Percentiles rank a stretch among this genome's conserved stretches.
phyloP scores from a whole-genome alignment of 148 eudicot species.

The Dianthus caryophyllus region DNA sequence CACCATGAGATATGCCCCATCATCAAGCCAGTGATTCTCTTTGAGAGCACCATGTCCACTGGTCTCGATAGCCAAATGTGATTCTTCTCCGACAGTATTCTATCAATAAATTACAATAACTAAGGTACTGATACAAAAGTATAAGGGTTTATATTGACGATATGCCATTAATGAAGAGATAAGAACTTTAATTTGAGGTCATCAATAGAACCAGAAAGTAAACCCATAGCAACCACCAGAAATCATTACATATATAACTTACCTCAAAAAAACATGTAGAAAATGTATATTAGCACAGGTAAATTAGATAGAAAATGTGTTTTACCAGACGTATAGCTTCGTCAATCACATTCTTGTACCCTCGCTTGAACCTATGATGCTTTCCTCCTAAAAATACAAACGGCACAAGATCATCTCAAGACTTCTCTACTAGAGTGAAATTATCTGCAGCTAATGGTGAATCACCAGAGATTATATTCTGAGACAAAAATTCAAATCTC shows the following conservation, averaged over 20 bases:
- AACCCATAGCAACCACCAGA: no score
- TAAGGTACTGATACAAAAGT: conserved; percentile 9
- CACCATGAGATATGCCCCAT: conserved; percentile 99
- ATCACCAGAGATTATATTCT: conserved; percentile 8
- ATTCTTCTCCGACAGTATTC: conserved; percentile 85
- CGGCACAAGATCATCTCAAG: conserved; percentile 13
- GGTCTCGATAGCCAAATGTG: conserved; percentile 97
- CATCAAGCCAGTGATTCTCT: conserved; percentile 99
- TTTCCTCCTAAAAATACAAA: conserved; percentile 62
- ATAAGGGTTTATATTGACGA: neutral
- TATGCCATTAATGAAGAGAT: conserved; percentile 4
- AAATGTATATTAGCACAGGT: no score
- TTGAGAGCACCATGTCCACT: conserved; percentile 99
- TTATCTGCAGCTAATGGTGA: neutral
- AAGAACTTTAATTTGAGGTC: neutral
- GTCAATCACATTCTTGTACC: conserved; percentile 97
- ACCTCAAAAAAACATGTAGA: no score
- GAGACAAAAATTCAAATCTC: conserved; percentile 24
- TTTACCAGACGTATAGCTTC: conserved; percentile 95
- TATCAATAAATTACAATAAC: conserved; percentile 26
- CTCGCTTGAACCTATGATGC: conserved; percentile 96
- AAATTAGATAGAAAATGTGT: neutral
- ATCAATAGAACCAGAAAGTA: neutral
- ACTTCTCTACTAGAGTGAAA: neutral
- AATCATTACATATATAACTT: no score